Conservation (phyloP, 2,329 filamentous ascomycete species). For the Pseudofabraea citricarpa region DNA sequence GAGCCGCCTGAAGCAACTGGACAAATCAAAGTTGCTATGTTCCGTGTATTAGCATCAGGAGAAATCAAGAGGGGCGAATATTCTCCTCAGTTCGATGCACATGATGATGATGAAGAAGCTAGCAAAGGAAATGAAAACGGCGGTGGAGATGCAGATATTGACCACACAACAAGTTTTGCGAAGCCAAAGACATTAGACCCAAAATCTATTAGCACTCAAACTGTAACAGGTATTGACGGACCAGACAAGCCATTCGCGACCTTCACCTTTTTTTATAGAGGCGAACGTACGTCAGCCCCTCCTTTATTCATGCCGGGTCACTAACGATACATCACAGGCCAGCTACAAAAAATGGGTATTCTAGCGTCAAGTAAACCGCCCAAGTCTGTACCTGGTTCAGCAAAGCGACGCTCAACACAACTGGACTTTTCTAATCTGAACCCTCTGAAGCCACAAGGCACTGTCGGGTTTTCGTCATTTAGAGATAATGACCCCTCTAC, state of each 20-base stretch:
- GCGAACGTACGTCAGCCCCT: conserved; percentile 66
- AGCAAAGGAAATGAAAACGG: conserved; percentile 48
- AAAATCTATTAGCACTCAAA: conserved; percentile 97
- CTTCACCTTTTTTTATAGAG: conserved; percentile 97
- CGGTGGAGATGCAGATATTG: conserved; percentile 73
- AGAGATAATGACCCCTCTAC: conserved; percentile 61
- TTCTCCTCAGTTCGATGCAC: conserved; percentile 93
- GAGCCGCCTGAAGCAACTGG: conserved; percentile 90
- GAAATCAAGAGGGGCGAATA: conserved; percentile 98
- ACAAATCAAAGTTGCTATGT: conserved; percentile 97
- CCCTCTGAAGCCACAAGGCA: conserved; percentile 80
- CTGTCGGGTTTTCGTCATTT: conserved; percentile 86
- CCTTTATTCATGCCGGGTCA: conserved; percentile 8
- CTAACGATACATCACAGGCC: conserved; percentile 52
- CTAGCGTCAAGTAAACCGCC: conserved; percentile 60
- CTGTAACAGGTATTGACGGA: conserved; percentile 95
- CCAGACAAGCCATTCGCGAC: conserved; percentile 94
- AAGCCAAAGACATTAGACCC: conserved; percentile 95
- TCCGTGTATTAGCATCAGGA: conserved; percentile 88
- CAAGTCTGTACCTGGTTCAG: conserved; percentile 53
- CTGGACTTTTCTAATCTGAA: conserved; percentile 82
- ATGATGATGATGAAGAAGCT: conserved; percentile 78
- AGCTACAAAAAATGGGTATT: conserved; percentile 96
- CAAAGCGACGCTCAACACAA: conserved; percentile 77
- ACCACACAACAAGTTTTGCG: conserved; percentile 96